Evolutionary conservation across 805 yeast species (phyloP), one percentile per base, ranked within the genome.

Genomic region (Barnettozyma populi): DNA sequence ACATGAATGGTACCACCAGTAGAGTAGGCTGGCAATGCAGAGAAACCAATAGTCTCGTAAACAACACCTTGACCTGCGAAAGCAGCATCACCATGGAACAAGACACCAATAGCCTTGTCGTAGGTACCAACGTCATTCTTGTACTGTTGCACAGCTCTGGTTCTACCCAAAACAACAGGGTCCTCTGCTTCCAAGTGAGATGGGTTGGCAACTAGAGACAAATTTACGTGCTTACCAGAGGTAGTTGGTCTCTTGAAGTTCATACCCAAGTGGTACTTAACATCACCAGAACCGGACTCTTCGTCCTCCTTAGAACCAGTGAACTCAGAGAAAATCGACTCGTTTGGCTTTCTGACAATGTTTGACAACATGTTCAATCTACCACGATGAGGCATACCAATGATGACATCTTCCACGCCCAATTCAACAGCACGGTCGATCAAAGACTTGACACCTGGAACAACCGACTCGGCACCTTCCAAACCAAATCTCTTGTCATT

Each of bases 351-450:
- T 74, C 99, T 86, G 43, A 94, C 97, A 61, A 94, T 98, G 74
- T 94, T 94, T 51, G 98, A 89, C 71, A 94, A 80, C 84, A 94
- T 90, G 71, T 94, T 94, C 63, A 94, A 78, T 75, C 99, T 84
- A 73, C 99, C 99, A 79, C 99, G 87, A 73, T 94, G 99, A 46
- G 99, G 97, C 98, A 94, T 94, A 75, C 99, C 99, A 61, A 94
- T 85, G 62, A 92, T 95, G 52, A 94, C 83, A 67, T 92, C 98
- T 71, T 90, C 97, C 45, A 92, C 84, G 60, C 99, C 99, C 52
- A 75, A 72, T 57, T 86, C 95, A 44, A 90, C 98, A 40, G 96
- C 79, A 57, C 90, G 83, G 71, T 94, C 99, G 65, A 94, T 90
- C 66, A 94, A 69, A 43, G 97, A 86, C 75, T 94, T 94, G 77